Conservation (phyloP, 208 protist species). For the Borovskyia barvae region DNA sequence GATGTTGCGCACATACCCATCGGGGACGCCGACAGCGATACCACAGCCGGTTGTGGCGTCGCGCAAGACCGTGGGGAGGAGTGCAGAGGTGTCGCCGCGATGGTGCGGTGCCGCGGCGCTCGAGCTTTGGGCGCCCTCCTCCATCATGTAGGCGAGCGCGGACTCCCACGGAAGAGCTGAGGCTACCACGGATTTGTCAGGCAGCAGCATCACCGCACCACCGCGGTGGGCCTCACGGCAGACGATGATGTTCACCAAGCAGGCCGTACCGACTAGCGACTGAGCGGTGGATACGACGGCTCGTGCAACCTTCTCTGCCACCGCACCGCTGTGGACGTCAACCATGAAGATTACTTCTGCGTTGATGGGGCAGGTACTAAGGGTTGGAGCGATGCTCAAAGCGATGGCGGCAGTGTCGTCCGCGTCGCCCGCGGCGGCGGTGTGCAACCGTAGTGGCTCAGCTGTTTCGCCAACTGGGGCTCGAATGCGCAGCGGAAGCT, state of each 20-base stretch:
- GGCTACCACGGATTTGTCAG: conserved; percentile 22
- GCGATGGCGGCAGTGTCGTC: conserved; percentile 30
- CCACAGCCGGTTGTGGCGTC: conserved; percentile 7
- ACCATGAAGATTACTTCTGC: conserved; percentile 68
- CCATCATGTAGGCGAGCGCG: conserved; percentile 24
- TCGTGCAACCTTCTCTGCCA: conserved; percentile 28
- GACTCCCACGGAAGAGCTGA: conserved; percentile 19
- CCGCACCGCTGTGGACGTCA: conserved; percentile 39
- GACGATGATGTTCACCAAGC: conserved; percentile 52
- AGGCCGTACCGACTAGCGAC: conserved; percentile 30
- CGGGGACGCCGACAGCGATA: conserved; percentile 19
- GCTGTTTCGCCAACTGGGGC: conserved; percentile 37
- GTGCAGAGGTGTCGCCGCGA: conserved; percentile 16
- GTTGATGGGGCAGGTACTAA: conserved; percentile 40
- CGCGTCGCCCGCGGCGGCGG: background rate
- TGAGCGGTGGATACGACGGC: conserved; percentile 33
- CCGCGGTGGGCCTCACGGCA: conserved; percentile 27
- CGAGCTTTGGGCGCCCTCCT: conserved; percentile 10
- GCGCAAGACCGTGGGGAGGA: conserved; percentile 38
- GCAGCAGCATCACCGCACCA: conserved; percentile 18
- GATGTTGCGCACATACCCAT: conserved; percentile 68
- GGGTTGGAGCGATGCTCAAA: conserved; percentile 44
- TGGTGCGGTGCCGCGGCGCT: background rate
- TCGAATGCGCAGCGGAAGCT: conserved; percentile 24
- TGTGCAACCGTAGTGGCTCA: conserved; percentile 61